Evolutionary conservation across 2,329 filamentous ascomycete genomes (phyloP).

Genomic region (Fusarium globosum): DNA sequence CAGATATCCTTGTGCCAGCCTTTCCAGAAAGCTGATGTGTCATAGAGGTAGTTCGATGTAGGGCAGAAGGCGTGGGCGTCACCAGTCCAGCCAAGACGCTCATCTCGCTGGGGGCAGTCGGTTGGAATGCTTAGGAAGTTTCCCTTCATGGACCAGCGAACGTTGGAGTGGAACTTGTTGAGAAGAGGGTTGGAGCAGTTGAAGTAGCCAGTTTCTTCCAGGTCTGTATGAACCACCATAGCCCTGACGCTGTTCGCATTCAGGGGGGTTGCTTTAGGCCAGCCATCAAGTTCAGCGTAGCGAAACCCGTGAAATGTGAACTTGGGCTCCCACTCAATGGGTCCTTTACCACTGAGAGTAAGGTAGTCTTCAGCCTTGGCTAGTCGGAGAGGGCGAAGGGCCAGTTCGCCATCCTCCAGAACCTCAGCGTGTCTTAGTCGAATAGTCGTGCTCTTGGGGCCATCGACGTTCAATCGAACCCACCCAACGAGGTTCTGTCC

Average conservation of each 20-base stretch:
- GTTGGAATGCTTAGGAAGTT: conserved; percentile 69
- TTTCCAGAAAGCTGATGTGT: conserved; percentile 59
- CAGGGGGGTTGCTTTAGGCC: conserved; percentile 49
- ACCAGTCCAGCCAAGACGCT: conserved; percentile 65
- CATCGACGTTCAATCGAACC: conserved; percentile 54
- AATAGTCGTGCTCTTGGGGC: conserved; percentile 54
- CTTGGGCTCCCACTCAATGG: conserved; percentile 44
- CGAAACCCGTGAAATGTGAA: conserved; percentile 68
- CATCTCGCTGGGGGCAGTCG: conserved; percentile 67
- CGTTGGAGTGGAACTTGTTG: conserved; percentile 66
- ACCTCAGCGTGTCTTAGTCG: conserved; percentile 65
- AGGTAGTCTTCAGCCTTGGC: conserved; percentile 56
- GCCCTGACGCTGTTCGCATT: conserved; percentile 30
- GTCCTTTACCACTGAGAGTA: background rate
- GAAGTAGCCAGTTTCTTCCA: conserved; percentile 62
- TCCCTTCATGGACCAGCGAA: conserved; percentile 65
- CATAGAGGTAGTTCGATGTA: conserved; percentile 64
- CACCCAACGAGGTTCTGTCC: conserved; percentile 68
- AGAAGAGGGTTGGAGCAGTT: conserved; percentile 62
- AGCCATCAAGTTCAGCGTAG: conserved; percentile 61
- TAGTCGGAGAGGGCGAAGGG: conserved; percentile 52
- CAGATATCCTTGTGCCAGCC: conserved; percentile 34
- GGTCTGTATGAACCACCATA: conserved; percentile 61
- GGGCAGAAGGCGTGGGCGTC: conserved; percentile 61
- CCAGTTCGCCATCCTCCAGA: conserved; percentile 60